Evolutionary conservation across 495 filamentous ascomycete species (phyloP).

Genomic region (Talaromyces adpressus): DNA sequence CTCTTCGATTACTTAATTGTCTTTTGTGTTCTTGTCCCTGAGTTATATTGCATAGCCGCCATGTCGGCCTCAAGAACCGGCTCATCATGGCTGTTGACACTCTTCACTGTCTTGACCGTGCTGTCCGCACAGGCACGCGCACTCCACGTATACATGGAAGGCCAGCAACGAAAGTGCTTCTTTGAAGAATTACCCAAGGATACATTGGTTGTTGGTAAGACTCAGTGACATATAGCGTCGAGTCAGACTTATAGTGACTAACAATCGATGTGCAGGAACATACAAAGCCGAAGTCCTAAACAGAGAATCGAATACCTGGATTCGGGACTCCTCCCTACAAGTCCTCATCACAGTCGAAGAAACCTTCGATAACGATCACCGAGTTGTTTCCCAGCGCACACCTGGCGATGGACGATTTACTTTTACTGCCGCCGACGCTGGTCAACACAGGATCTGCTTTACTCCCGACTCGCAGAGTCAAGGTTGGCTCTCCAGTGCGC

Average conservation of each 20-base stretch:
- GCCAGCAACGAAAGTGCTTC: slow-evolving; percentile 68
- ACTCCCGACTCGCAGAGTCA: slow-evolving; percentile 58
- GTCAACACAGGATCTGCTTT: slow-evolving; percentile 93
- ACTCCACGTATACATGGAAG: slow-evolving; percentile 95
- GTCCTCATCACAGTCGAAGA: slow-evolving; percentile 93
- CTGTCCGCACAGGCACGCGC: slow-evolving; percentile 60
- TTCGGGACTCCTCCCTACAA: slow-evolving; percentile 62
- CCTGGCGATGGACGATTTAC: slow-evolving; percentile 77
- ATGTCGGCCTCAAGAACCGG: slow-evolving; percentile 30
- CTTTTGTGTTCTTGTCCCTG: neutral
- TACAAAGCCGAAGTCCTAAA: slow-evolving; percentile 76
- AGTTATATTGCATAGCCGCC: neutral
- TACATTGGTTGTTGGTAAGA: slow-evolving; percentile 82
- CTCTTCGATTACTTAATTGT: neutral
- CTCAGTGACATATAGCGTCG: neutral
- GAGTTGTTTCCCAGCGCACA: slow-evolving; percentile 81
- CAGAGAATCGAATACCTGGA: slow-evolving; percentile 51
- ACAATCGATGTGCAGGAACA: slow-evolving; percentile 47
- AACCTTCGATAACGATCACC: slow-evolving; percentile 96
- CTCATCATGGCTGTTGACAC: slow-evolving; percentile 34
- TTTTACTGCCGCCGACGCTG: slow-evolving; percentile 88
- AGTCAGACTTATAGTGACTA: neutral
- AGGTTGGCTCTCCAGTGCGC: slow-evolving; percentile 63
- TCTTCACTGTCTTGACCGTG: slow-evolving; percentile 25
- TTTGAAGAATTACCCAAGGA: slow-evolving; percentile 98